Conservation (phyloP, 2,329 filamentous ascomycete species). For the Verticillium albo-atrum region DNA sequence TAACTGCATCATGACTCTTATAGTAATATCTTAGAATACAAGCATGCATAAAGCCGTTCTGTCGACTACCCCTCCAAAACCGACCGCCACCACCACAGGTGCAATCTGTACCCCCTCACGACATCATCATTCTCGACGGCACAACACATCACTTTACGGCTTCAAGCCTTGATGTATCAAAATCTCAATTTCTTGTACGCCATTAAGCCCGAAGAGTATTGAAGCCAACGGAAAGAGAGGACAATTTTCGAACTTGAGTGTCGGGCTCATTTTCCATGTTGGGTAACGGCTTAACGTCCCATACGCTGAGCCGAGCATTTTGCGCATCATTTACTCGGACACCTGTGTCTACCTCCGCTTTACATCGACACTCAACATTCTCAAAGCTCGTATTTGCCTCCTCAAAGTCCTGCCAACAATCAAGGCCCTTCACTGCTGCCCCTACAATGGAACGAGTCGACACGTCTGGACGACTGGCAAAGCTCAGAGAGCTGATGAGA, state of each 20-base stretch:
- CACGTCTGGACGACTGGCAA: conserved; percentile 70
- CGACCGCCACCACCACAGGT: neutral
- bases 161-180: neutral
- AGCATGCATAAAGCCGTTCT: too few species aligned
- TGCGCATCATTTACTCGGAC: neutral
- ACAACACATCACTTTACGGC: neutral
- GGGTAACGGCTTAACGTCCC: neutral
- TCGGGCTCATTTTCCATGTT: neutral
- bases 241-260: neutral
- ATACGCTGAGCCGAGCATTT: neutral
- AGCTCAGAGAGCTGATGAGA: conserved; percentile 82
- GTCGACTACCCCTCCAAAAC: too few species aligned
- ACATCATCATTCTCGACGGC: neutral
- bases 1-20: too few species aligned
- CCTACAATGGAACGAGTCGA: conserved; percentile 69
- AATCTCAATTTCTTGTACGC: neutral
- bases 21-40: too few species aligned
- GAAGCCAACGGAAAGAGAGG: neutral
- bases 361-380: neutral
- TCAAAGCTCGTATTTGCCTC: neutral
- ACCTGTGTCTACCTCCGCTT: neutral
- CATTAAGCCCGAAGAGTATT: neutral
- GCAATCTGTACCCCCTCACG: neutral
- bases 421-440: neutral
- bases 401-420: neutral